These are phyloP conservation scores for Artemisia tridentata DNA, from an alignment of 129 eudicot species.

Conservation along the genomic window DNA sequence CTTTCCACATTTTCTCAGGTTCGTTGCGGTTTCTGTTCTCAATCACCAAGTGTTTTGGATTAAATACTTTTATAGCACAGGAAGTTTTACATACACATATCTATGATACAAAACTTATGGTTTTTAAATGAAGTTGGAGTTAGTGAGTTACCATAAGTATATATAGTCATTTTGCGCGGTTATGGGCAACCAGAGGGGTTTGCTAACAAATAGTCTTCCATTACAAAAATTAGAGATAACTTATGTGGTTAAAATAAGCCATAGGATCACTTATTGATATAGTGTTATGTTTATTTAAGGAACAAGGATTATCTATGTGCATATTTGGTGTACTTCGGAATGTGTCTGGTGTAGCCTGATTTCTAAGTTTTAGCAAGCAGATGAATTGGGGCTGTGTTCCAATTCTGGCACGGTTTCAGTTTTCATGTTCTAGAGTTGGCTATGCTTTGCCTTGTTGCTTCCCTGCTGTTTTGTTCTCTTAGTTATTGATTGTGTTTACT, in stretches of 20 bases:
- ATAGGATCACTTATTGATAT: not conserved
- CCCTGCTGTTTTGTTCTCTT: not conserved
- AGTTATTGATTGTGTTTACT: constrained; percentile 5
- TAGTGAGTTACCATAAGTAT: not conserved
- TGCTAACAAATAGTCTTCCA: constrained; percentile 1
- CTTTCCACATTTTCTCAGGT: constrained; percentile 91
- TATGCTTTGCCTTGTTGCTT: not conserved
- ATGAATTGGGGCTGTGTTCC: not conserved
- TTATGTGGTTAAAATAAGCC: not conserved
- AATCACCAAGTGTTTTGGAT: not conserved
- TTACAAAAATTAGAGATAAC: constrained; percentile 8
- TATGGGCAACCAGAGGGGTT: not conserved
- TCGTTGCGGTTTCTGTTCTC: not conserved
- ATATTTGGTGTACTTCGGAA: constrained; percentile 4
- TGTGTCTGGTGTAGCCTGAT: not conserved
- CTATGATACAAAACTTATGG: not conserved
- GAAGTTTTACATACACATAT: not conserved
- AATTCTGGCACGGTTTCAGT: not conserved
- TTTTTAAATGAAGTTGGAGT: constrained; percentile 6
- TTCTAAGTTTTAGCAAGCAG: not conserved
- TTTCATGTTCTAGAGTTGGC: constrained; percentile 1
- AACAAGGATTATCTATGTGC: no score
- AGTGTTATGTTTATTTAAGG: no score
- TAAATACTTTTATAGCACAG: not conserved
- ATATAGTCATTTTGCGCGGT: not conserved